Evolutionary conservation across 495 filamentous ascomycete species (phyloP).

Genomic region (Penicillium lagena): DNA sequence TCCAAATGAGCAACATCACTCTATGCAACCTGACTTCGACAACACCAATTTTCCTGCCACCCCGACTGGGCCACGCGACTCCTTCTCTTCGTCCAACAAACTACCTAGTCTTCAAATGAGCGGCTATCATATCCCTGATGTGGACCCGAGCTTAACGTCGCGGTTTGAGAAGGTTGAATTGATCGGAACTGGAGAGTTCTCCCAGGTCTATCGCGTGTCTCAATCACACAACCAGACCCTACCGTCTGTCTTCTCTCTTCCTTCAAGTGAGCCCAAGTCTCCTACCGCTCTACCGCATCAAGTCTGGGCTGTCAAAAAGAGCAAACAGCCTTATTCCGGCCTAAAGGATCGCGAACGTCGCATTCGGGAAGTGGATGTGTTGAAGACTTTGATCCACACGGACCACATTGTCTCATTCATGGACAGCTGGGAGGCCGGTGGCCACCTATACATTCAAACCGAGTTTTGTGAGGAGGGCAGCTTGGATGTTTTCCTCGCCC

Average conservation of each 20-base stretch:
- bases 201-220: constrained; percentile 78
- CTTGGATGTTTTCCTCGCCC: constrained; percentile 71
- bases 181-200: constrained; percentile 86
- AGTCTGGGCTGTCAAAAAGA: constrained; percentile 91
- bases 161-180: constrained; percentile 72
- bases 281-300: constrained; percentile 39
- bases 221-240: constrained; percentile 35
- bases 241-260: constrained; percentile 39
- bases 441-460: constrained; percentile 89
- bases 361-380: constrained; percentile 70
- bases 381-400: constrained; percentile 62
- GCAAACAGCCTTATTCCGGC: constrained; percentile 69
- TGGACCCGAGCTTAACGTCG: constrained; percentile 60
- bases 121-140: constrained; percentile 52
- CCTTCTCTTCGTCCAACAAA: constrained; percentile 40
- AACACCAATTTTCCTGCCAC: constrained; percentile 62
- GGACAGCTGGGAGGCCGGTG: constrained; percentile 77
- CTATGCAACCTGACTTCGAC: constrained; percentile 33
- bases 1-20: constrained; percentile 36
- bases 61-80: constrained; percentile 65
- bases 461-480: constrained; percentile 94
- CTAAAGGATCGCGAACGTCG: constrained; percentile 67
- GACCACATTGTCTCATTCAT: constrained; percentile 79
- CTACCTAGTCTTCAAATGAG: constrained; percentile 48
- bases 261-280: constrained; percentile 28